Evolutionary conservation across 1,284 basidiomycete genomes (phyloP).

Genomic region (Tilletia horrida): DNA sequence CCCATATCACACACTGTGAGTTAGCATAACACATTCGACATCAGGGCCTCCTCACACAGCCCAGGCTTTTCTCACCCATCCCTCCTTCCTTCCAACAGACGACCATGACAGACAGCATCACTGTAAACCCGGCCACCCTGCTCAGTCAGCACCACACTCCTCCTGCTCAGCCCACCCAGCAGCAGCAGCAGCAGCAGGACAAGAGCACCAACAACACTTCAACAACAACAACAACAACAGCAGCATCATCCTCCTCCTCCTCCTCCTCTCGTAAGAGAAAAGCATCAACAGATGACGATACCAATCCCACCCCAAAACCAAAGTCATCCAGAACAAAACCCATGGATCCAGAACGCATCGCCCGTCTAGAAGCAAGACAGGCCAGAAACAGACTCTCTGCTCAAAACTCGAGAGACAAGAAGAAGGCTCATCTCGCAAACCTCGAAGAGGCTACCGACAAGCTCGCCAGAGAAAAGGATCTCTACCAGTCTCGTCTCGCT

Average conservation of each 20-base stretch:
- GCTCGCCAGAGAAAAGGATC: slow-evolving; percentile 36
- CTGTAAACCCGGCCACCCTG: slow-evolving; percentile 10
- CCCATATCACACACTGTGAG: too few relatives aligned
- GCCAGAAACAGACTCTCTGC: slow-evolving; percentile 52
- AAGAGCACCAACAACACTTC: not conserved
- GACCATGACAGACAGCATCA: slow-evolving; percentile 8
- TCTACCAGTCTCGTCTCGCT: slow-evolving; percentile 25
- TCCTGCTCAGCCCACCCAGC: not conserved
- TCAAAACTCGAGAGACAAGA: slow-evolving; percentile 49
- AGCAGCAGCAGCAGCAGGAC: not conserved
- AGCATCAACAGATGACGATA: not conserved
- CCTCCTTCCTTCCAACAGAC: not conserved
- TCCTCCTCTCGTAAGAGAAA: not conserved
- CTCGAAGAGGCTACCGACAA: slow-evolving; percentile 38
- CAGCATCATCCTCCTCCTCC: not conserved
- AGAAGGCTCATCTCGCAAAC: slow-evolving; percentile 46
- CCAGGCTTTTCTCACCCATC: not conserved
- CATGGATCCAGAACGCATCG: slow-evolving; percentile 46
- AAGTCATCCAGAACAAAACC: slow-evolving; percentile 23
- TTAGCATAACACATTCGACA: too few relatives aligned
- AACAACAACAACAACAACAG: not conserved
- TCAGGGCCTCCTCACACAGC: not conserved
- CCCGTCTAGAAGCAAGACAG: slow-evolving; percentile 49
- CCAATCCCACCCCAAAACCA: not conserved
- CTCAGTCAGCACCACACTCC: too few relatives aligned